Conservation (phyloP, 768 basidiomycete species). For the Leccinum ochraceum region DNA sequence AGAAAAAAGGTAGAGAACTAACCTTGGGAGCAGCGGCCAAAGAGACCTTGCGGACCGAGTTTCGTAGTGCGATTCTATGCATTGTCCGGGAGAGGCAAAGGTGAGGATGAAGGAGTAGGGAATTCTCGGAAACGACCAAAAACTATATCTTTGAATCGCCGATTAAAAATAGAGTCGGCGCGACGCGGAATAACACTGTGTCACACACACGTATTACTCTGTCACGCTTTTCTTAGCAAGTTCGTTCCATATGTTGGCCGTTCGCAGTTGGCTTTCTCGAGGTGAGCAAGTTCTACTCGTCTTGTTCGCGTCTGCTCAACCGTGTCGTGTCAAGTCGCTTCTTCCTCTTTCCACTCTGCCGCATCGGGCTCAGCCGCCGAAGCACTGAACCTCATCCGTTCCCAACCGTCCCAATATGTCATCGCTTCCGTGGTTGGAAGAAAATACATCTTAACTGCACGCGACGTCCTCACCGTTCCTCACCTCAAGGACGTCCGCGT, state of each 20-base stretch:
- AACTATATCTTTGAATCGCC: conserved; percentile 33
- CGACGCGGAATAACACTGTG: conserved; percentile 10
- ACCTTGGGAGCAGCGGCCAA: conserved; percentile 72
- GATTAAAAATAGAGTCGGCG: conserved; percentile 23
- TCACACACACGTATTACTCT: conserved; percentile 1
- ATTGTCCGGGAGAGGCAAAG: conserved; percentile 51
- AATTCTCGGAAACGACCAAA: conserved; percentile 37
- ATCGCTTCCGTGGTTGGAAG: conserved; percentile 84
- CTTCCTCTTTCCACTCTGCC: conserved; percentile 35
- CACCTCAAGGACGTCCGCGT: conserved; percentile 82
- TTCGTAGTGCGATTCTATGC: conserved; percentile 86
- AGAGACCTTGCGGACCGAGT: conserved; percentile 76
- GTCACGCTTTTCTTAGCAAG: background rate
- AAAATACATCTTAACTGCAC: conserved; percentile 87
- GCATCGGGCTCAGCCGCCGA: conserved; percentile 45
- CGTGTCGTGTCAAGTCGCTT: conserved; percentile 12
- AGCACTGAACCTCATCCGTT: conserved; percentile 80
- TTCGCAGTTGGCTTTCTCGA: conserved; percentile 28
- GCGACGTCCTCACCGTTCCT: conserved; percentile 92
- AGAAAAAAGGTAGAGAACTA: conserved; percentile 17
- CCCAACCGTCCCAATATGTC: conserved; percentile 91
- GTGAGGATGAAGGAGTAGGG: conserved; percentile 45
- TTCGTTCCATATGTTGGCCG: background rate
- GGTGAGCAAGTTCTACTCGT: conserved; percentile 13
- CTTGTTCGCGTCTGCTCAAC: conserved; percentile 10